These are phyloP conservation scores for Teratosphaeria destructans DNA, from an alignment of 2,329 filamentous ascomycete genomes.

Conservation along the genomic window DNA sequence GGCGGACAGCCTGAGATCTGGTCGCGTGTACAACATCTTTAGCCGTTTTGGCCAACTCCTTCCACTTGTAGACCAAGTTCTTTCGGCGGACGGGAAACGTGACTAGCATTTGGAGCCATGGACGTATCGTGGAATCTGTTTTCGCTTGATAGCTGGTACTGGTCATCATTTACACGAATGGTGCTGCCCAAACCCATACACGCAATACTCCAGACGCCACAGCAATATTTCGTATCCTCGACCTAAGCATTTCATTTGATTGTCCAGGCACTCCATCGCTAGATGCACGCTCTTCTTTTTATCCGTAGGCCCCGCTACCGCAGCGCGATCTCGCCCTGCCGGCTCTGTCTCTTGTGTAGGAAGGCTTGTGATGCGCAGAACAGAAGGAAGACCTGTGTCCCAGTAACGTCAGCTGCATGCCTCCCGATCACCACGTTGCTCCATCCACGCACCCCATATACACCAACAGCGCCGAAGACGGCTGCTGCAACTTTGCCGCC, in stretches of 20 bases:
- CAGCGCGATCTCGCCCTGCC: conserved; percentile 74
- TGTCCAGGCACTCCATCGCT: neutral
- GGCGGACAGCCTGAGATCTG: too few species aligned
- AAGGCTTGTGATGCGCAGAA: conserved; percentile 87
- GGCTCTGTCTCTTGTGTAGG: conserved; percentile 72
- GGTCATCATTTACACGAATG: neutral
- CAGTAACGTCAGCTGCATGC: neutral
- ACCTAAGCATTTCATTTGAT: neutral
- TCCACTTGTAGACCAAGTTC: neutral
- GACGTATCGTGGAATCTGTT: neutral
- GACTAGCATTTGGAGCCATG: too few species aligned
- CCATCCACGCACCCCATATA: conserved; percentile 65
- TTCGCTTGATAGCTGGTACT: neutral
- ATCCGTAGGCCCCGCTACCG: conserved; percentile 27
- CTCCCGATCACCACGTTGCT: neutral
- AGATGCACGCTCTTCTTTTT: neutral
- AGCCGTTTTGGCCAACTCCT: neutral
- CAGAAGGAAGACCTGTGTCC: conserved; percentile 65
- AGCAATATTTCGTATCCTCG: neutral
- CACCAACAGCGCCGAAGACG: conserved; percentile 76
- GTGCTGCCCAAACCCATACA: neutral
- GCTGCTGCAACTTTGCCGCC: conserved; percentile 70
- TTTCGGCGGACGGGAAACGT: neutral
- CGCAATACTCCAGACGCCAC: neutral
- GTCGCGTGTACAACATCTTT: too few species aligned